A percentile compares a stretch with the other conserved stretches of the same genome.
Evolutionary conservation across 2,329 filamentous ascomycete genomes (phyloP).

Genomic region (Ascochyta fabae): DNA sequence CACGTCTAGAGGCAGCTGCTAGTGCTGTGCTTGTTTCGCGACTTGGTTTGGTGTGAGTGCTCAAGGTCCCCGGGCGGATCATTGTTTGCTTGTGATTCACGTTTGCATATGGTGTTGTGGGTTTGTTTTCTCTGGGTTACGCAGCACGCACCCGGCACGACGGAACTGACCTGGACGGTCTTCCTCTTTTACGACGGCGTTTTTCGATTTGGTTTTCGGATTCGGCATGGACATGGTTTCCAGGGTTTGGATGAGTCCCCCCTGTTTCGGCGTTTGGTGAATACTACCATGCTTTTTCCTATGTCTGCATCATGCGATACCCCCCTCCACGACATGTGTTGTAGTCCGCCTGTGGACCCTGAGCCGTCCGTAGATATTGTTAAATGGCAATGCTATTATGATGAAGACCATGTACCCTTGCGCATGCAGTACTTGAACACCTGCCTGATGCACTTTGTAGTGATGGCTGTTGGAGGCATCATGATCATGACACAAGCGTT

Average conservation of each 20-base stretch:
- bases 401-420: not conserved
- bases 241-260: slow-evolving; percentile 6
- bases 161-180: slow-evolving; percentile 15
- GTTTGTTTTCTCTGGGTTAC: slow-evolving; percentile 23
- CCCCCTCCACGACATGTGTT: slow-evolving; percentile 27
- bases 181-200: slow-evolving; percentile 37
- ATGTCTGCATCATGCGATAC: slow-evolving; percentile 29
- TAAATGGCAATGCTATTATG: slow-evolving; percentile 13
- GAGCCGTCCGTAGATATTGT: slow-evolving; percentile 11
- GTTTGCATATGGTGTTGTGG: slow-evolving; percentile 35
- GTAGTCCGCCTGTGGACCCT: slow-evolving; percentile 17
- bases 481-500: not conserved
- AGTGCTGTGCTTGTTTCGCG: not conserved
- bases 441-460: too few species aligned
- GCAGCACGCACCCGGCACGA: slow-evolving; percentile 28
- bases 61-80: not conserved
- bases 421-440: not conserved
- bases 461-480: too few species aligned
- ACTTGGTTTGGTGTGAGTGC: not conserved
- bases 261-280: slow-evolving; percentile 26
- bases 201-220: slow-evolving; percentile 18
- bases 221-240: slow-evolving; percentile 31
- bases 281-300: slow-evolving; percentile 7
- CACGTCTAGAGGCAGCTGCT: slow-evolving; percentile 41
- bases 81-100: slow-evolving; percentile 24